Conservation (phyloP, 805 yeast genomes). For the Ogataea thermomethanolica region DNA sequence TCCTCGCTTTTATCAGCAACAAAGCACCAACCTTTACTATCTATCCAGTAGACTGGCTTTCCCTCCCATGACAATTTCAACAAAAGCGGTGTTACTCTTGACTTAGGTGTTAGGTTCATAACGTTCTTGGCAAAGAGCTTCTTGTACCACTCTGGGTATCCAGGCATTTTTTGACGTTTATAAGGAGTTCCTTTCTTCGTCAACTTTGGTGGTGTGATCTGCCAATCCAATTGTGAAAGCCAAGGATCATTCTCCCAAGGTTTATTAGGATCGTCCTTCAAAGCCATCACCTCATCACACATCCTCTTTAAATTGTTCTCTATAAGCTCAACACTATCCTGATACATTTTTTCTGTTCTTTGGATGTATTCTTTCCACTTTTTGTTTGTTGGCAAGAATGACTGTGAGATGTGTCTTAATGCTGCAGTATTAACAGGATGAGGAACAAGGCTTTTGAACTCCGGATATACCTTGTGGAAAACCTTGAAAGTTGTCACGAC, state of each 20-base stretch:
- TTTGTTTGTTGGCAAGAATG: slow-evolving; percentile 72
- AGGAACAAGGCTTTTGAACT: slow-evolving; percentile 65
- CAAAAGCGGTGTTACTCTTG: slow-evolving; percentile 73
- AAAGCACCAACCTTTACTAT: slow-evolving; percentile 85
- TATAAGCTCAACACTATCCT: slow-evolving; percentile 53
- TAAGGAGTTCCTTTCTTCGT: slow-evolving; percentile 68
- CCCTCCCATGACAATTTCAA: slow-evolving; percentile 83
- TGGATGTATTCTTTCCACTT: slow-evolving; percentile 73
- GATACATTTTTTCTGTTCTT: slow-evolving; percentile 64
- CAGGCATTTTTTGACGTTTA: slow-evolving; percentile 78
- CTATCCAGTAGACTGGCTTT: slow-evolving; percentile 77
- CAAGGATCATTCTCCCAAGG: slow-evolving; percentile 69
- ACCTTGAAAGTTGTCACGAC: slow-evolving; percentile 73
- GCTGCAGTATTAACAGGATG: slow-evolving; percentile 96
- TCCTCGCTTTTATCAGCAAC: slow-evolving; percentile 46
- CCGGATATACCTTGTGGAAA: slow-evolving; percentile 64
- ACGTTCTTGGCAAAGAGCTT: slow-evolving; percentile 41
- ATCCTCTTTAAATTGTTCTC: slow-evolving; percentile 54
- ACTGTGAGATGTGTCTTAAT: slow-evolving; percentile 64
- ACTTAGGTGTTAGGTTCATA: slow-evolving; percentile 61
- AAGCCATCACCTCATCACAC: slow-evolving; percentile 54
- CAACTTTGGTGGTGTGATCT: slow-evolving; percentile 50
- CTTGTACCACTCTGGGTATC: slow-evolving; percentile 92
- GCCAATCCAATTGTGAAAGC: slow-evolving; percentile 90
- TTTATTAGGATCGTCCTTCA: slow-evolving; percentile 41